Evolutionary conservation across 1,139 yeast genomes (phyloP).

Genomic region (Magnusiomyces tetraspermus): DNA sequence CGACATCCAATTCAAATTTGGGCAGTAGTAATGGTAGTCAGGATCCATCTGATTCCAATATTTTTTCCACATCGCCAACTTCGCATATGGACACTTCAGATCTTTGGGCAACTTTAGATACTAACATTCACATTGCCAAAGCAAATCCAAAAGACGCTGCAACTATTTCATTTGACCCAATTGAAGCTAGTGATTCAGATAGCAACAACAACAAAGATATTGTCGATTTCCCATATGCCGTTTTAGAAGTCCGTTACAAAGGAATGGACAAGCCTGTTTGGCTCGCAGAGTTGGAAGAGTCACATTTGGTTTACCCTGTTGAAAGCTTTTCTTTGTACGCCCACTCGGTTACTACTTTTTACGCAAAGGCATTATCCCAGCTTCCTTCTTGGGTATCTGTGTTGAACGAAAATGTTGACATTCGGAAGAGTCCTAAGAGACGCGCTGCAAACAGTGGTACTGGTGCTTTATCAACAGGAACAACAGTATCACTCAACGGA

Average conservation of each 20-base stretch:
- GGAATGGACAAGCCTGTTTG: constrained; percentile 33
- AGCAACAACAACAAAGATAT: not conserved
- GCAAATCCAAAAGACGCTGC: not conserved
- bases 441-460: not conserved
- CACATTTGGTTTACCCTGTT: constrained; percentile 33
- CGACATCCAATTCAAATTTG: not conserved
- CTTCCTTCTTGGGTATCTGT: constrained; percentile 31
- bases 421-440: constrained; percentile 27
- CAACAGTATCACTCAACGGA: not conserved
- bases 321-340: constrained; percentile 32
- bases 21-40: no score
- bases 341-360: constrained; percentile 21
- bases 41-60: no score
- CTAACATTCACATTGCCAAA: constrained; percentile 37
- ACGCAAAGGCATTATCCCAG: constrained; percentile 16
- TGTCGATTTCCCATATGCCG: constrained; percentile 38
- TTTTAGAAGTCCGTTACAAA: constrained; percentile 40
- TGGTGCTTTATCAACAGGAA: not conserved
- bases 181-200: constrained; percentile 17
- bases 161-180: not conserved
- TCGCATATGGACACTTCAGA: constrained; percentile 19
- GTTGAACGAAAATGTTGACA: constrained; percentile 28
- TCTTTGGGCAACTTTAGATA: constrained; percentile 40
- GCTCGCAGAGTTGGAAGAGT: constrained; percentile 32
- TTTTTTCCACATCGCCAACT: constrained; percentile 23